Evolutionary conservation across 805 yeast species (phyloP), one percentile per base, ranked within the genome.

Genomic region (Naumovozyma baii): DNA sequence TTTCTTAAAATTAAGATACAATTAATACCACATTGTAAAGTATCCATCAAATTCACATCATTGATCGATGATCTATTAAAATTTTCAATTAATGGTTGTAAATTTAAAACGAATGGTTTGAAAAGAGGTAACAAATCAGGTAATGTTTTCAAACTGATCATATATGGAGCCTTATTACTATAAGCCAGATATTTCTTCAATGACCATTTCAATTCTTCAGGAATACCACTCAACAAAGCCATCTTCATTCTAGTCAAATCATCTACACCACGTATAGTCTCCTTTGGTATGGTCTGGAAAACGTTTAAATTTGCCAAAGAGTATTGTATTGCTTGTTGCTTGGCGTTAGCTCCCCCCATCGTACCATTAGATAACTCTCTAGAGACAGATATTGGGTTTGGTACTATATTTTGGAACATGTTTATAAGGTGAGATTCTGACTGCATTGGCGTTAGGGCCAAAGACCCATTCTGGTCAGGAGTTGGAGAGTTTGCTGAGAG

Each of bases 141-240:
- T 42, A 66, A 57, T 36, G 62, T 61, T 46, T 70, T 69, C 47
- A 78, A 63, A 39, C 65, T 64, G 25, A 77, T 63, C 50, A 66
- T 58, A 34, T 68, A 73, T 3, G 80, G 74, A 19, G 69, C 67
- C 37, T 69, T 69, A 54, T 68, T 71, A 20, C 63, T 60, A 36
- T 59, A 59, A 7, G 58, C 50, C 33, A 60, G 38, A 38, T 57
- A 57, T 43, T 59, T 73, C 35, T 72, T 68, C 40, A 84, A 61
- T 3, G 90, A 80, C 78, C 87, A 83, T 49, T 74, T 76, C 18
- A 80, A 69, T 55, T 86, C 95, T 25, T 72, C 69, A 14, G 68
- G 73, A 18, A 85, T 61, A 1, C 78, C 81, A 15, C 81, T 73
- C 43, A 70, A 68, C 43, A 86, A 69, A 3, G 92, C 77, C 77